A percentile compares a stretch with the other conserved stretches of the same genome.
Evolutionary conservation across 2,329 filamentous ascomycete genomes (phyloP).

Genomic region (Scytalidium sp.): DNA sequence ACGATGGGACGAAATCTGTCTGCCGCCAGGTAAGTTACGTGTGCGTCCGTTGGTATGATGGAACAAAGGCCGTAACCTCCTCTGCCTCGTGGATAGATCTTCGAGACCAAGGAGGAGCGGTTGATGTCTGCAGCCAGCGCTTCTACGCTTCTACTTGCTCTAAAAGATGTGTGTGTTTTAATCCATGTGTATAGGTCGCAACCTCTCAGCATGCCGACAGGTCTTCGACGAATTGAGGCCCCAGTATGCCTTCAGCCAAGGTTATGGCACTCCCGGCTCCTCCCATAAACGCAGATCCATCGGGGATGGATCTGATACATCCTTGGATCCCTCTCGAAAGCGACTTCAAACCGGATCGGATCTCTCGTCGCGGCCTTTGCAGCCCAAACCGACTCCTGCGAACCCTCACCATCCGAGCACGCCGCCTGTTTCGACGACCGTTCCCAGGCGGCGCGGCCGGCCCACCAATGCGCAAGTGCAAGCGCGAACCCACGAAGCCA

Average conservation of each 20-base stretch:
- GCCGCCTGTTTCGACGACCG: conserved; percentile 1
- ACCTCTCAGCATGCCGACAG: conserved; percentile 23
- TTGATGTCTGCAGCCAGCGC: conserved; percentile 13
- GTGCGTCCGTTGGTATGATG: too few relatives aligned
- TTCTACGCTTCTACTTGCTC: conserved; percentile 2
- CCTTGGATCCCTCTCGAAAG: conserved; percentile 14
- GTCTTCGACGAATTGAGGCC: conserved; percentile 18
- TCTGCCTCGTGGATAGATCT: conserved; percentile 4
- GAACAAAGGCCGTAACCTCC: conserved; percentile 13
- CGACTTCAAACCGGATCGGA: conserved; percentile 20
- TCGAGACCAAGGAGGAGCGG: background rate
- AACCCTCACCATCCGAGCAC: conserved; percentile 3
- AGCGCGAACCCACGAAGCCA: conserved; percentile 18
- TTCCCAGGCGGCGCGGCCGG: conserved; percentile 24
- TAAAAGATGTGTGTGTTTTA: conserved; percentile 5
- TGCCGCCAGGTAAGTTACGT: conserved; percentile 42
- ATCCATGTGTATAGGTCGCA: conserved; percentile 22
- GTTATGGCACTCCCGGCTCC: conserved; percentile 5
- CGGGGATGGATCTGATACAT: conserved; percentile 14
- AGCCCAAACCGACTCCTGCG: conserved; percentile 23
- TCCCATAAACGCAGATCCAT: conserved; percentile 22
- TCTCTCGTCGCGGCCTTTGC: conserved; percentile 17
- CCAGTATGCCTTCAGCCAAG: conserved; percentile 2
- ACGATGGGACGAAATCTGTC: conserved; percentile 44
- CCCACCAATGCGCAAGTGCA: conserved; percentile 28